A percentile compares a stretch with the other conserved stretches of the same genome.
These are phyloP conservation scores for Ocimum tenuiflorum DNA, from an alignment of 257 asterid species.

Conservation along the genomic window DNA sequence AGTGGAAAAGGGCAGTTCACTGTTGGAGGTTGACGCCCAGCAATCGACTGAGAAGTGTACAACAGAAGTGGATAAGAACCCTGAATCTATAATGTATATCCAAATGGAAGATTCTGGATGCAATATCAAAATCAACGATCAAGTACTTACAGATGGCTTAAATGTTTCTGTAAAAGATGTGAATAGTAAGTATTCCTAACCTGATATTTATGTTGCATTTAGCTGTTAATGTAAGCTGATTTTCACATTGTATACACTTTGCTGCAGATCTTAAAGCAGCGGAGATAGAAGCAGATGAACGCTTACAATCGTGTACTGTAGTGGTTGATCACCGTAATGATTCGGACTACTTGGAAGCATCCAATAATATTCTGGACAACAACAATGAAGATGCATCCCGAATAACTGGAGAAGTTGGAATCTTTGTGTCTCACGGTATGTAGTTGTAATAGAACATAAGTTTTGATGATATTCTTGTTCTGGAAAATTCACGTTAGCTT, in stretches of 20 bases:
- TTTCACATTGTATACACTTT: not conserved
- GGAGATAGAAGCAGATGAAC: constrained; percentile 12
- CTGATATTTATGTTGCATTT: not conserved
- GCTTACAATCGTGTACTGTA: not conserved
- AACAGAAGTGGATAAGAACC: constrained; percentile 8
- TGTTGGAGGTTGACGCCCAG: constrained; percentile 10
- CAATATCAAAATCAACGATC: not conserved
- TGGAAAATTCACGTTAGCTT: not conserved
- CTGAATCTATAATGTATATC: constrained; percentile 9
- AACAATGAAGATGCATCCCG: not conserved
- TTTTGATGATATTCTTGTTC: not conserved
- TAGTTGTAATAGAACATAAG: not conserved
- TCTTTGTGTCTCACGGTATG: constrained; percentile 17
- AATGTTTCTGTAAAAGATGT: constrained; percentile 17
- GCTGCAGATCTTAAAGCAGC: constrained; percentile 27
- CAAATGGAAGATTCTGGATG: constrained; percentile 14
- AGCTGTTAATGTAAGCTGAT: not conserved
- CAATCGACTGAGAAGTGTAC: constrained; percentile 10
- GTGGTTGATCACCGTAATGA: constrained; percentile 10
- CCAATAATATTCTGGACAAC: not conserved
- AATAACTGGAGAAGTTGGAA: constrained; percentile 20
- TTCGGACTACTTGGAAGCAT: constrained; percentile 14
- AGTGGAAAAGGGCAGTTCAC: not conserved
- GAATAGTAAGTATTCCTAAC: constrained; percentile 24
- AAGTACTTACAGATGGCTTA: constrained; percentile 17